Percentiles rank a stretch among this genome's conserved stretches.
Conservation (phyloP, 768 basidiomycete species). For the Naganishia vishniacii region DNA sequence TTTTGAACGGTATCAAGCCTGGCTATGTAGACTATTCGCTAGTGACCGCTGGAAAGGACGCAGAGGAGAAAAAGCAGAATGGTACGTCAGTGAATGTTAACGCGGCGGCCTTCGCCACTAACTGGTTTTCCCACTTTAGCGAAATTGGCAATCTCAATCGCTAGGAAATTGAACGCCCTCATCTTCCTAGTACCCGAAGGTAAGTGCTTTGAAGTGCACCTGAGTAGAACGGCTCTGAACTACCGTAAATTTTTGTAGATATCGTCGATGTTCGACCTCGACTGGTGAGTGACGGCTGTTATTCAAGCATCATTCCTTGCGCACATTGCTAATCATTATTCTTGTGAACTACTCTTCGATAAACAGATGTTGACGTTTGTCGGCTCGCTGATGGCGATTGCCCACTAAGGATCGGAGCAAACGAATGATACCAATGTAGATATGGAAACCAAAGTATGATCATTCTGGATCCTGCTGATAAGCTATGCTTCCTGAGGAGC, state of each 20-base stretch:
- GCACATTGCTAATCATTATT: background rate
- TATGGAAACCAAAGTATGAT: slow-evolving; percentile 16
- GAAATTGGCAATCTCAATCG: slow-evolving; percentile 95
- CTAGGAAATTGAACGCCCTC: slow-evolving; percentile 91
- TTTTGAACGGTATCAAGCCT: slow-evolving; percentile 82
- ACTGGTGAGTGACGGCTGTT: slow-evolving; percentile 57
- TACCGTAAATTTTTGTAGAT: slow-evolving; percentile 32
- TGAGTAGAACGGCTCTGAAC: slow-evolving; percentile 39
- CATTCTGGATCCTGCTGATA: slow-evolving; percentile 18
- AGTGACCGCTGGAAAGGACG: slow-evolving; percentile 57
- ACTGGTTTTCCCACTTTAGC: slow-evolving; percentile 53
- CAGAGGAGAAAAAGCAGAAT: slow-evolving; percentile 87
- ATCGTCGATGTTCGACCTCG: slow-evolving; percentile 90
- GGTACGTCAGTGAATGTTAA: slow-evolving; percentile 54
- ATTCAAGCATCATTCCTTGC: background rate
- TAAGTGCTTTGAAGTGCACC: slow-evolving; percentile 19
- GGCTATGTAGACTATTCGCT: slow-evolving; percentile 90
- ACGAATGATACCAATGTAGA: slow-evolving; percentile 28
- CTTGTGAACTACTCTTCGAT: background rate
- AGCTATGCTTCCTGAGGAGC: background rate
- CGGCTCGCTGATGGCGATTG: slow-evolving; percentile 69
- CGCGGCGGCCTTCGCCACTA: slow-evolving; percentile 20
- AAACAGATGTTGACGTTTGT: slow-evolving; percentile 86
- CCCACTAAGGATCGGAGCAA: background rate
- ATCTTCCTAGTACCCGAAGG: slow-evolving; percentile 94